Evolutionary conservation across 495 filamentous ascomycete species (phyloP).

Genomic region (Podospora pseudopauciseta): DNA sequence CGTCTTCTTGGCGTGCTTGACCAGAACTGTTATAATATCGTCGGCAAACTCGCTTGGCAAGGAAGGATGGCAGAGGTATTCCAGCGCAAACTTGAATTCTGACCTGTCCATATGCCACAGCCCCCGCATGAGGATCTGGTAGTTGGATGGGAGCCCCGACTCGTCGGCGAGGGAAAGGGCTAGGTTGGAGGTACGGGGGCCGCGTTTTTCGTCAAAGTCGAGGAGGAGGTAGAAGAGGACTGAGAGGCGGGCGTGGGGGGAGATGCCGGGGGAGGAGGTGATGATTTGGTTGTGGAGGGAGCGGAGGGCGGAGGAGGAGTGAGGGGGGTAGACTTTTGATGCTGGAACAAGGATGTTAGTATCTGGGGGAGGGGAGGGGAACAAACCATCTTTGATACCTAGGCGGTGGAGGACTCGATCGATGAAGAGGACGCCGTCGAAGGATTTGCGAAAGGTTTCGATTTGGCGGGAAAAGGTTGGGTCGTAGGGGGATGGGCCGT

Average conservation of each 20-base stretch:
- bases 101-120: slow-evolving; percentile 75
- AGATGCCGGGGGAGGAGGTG: slow-evolving; percentile 50
- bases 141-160: slow-evolving; percentile 55
- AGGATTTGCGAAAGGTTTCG: slow-evolving; percentile 54
- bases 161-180: slow-evolving; percentile 53
- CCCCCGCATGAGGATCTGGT: slow-evolving; percentile 71
- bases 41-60: slow-evolving; percentile 76
- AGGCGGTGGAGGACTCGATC: slow-evolving; percentile 68
- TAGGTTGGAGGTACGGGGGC: slow-evolving; percentile 41
- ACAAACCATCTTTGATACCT: slow-evolving; percentile 60
- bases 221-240: slow-evolving; percentile 77
- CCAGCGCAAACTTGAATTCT: slow-evolving; percentile 66
- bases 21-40: slow-evolving; percentile 70
- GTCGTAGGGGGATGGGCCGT: slow-evolving; percentile 61
- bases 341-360: slow-evolving; percentile 32
- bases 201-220: slow-evolving; percentile 56
- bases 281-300: slow-evolving; percentile 60
- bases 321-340: slow-evolving; percentile 65
- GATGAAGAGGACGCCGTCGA: slow-evolving; percentile 68
- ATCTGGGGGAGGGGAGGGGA: background rate
- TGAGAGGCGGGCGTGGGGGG: slow-evolving; percentile 70
- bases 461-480: slow-evolving; percentile 55
- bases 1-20: slow-evolving; percentile 40
- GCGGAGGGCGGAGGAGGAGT: slow-evolving; percentile 58
- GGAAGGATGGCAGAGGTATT: slow-evolving; percentile 70